Evolutionary conservation across 2,329 filamentous ascomycete species (phyloP).

Genomic region (Aschersonia sp.): DNA sequence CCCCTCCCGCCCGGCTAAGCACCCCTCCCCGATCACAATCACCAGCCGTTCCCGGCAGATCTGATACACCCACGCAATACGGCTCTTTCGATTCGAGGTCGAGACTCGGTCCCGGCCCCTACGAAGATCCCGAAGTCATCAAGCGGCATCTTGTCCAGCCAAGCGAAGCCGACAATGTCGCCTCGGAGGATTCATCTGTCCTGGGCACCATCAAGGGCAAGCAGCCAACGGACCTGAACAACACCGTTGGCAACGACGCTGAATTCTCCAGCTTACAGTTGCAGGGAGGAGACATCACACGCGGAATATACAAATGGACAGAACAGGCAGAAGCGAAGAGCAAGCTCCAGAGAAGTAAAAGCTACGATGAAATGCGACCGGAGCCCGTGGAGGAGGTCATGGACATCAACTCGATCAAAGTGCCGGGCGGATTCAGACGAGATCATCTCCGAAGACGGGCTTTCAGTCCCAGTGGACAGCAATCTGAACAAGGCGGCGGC

Average conservation of each 20-base stretch:
- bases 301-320: constrained; percentile 93
- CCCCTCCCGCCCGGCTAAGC: constrained; percentile 41
- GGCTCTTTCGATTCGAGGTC: constrained; percentile 69
- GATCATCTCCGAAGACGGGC: constrained; percentile 72
- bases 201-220: constrained; percentile 38
- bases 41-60: constrained; percentile 18
- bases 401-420: constrained; percentile 80
- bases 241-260: constrained; percentile 41
- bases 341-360: constrained; percentile 67
- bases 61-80: constrained; percentile 55
- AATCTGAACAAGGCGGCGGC: constrained; percentile 17
- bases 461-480: constrained; percentile 36
- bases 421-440: constrained; percentile 84
- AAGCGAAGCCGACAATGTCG: constrained; percentile 26
- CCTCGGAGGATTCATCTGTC: constrained; percentile 30
- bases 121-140: constrained; percentile 84
- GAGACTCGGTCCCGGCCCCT: constrained; percentile 40
- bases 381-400: constrained; percentile 67
- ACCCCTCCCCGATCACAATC: constrained; percentile 36
- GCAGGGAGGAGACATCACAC: constrained; percentile 87
- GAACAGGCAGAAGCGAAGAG: constrained; percentile 67
- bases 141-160: constrained; percentile 76
- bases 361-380: constrained; percentile 65
- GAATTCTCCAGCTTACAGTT: constrained; percentile 89
- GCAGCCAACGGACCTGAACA: constrained; percentile 26